These are phyloP conservation scores for Neoboletus magnificus DNA, from an alignment of 768 basidiomycete genomes.

Conservation along the genomic window DNA sequence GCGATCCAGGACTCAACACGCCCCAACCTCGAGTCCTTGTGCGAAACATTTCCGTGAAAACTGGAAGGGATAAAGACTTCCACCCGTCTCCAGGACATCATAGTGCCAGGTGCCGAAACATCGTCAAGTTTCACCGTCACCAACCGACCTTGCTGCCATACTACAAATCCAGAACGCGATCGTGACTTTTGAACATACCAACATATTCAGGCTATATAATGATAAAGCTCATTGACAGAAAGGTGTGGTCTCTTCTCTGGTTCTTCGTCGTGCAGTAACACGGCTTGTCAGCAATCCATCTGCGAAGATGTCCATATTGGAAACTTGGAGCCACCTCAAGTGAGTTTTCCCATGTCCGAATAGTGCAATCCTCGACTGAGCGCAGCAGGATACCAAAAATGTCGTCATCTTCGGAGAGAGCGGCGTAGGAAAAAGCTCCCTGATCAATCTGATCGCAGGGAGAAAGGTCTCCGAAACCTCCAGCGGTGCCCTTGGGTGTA, in stretches of 20 bases:
- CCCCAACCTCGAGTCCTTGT: conserved; percentile 14
- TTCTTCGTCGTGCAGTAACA: conserved; percentile 9
- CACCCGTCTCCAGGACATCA: not conserved
- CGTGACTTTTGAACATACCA: conserved; percentile 3
- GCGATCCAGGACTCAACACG: conserved; percentile 2
- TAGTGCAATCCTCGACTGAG: not conserved
- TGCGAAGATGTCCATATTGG: not conserved
- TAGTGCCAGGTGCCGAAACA: conserved; percentile 3
- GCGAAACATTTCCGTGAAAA: not conserved
- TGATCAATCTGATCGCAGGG: conserved; percentile 41
- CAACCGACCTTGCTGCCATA: not conserved
- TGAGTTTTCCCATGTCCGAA: conserved; percentile 1
- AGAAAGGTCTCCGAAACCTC: conserved; percentile 27
- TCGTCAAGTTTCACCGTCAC: not conserved
- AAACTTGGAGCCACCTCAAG: conserved; percentile 1
- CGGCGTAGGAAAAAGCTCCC: conserved; percentile 42
- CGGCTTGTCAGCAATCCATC: conserved; percentile 2
- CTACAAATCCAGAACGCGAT: not conserved
- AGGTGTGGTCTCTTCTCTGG: conserved; percentile 8
- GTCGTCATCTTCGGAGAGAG: conserved; percentile 43
- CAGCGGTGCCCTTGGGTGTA: conserved; percentile 34
- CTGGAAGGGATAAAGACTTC: conserved; percentile 16
- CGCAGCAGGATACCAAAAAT: conserved; percentile 26
- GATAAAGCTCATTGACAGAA: conserved; percentile 2
- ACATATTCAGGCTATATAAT: not conserved